phyloP scores from a whole-genome alignment of 2,329 filamentous ascomycete species.

The Fusarium napiforme region DNA sequence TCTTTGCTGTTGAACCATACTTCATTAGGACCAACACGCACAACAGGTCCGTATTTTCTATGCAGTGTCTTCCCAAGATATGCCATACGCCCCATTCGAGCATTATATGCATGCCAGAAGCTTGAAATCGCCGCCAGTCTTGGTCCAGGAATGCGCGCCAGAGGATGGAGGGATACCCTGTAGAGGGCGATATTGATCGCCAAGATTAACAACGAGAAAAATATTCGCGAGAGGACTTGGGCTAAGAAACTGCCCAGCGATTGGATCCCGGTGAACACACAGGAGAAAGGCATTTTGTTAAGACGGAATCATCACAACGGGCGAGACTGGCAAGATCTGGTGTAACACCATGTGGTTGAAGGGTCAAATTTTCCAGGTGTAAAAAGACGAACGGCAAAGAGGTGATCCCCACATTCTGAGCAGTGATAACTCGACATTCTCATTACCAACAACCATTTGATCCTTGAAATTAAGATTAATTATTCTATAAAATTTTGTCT shows the following conservation, averaged over 20 bases:
- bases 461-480: not conserved
- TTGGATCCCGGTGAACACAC: conserved; percentile 7
- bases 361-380: not conserved
- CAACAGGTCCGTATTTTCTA: conserved; percentile 58
- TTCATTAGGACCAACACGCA: conserved; percentile 65
- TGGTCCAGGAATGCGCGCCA: conserved; percentile 60
- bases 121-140: conserved; percentile 58
- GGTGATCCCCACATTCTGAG: conserved; percentile 11
- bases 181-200: conserved; percentile 47
- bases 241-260: not conserved
- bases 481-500: not conserved
- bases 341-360: not conserved
- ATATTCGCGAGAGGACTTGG: not conserved
- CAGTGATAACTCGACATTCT: not conserved
- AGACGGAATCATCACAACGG: conserved; percentile 21
- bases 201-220: conserved; percentile 21
- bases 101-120: conserved; percentile 60
- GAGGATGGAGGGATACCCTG: conserved; percentile 56
- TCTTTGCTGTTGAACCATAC: conserved; percentile 63
- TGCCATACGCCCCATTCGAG: conserved; percentile 56
- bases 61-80: conserved; percentile 58
- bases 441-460: not conserved
- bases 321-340: not conserved
- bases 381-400: conserved; percentile 9
- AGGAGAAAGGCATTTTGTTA: conserved; percentile 15